Evolutionary conservation across 257 asterid species (phyloP).

Genomic region (Scutellaria baicalensis): DNA sequence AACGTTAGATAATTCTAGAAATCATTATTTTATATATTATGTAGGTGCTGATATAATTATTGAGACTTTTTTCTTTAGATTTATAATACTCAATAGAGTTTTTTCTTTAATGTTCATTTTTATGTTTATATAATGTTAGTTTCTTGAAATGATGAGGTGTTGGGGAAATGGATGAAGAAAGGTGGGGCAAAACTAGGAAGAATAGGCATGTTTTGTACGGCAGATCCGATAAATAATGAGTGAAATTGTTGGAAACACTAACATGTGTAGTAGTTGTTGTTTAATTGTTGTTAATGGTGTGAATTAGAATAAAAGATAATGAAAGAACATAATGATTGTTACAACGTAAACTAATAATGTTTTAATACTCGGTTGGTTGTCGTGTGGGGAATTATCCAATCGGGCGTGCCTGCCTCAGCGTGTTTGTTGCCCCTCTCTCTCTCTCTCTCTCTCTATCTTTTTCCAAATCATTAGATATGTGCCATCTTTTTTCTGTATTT

Average conservation of each 20-base stretch:
- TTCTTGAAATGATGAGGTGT: conserved; percentile 12
- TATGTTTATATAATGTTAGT: no score
- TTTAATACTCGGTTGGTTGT: no score
- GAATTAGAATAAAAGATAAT: conserved; percentile 1
- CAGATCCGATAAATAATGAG: conserved; percentile 14
- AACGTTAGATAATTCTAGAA: no score
- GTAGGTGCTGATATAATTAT: no score
- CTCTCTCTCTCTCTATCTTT: not conserved
- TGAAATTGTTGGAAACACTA: conserved; percentile 21
- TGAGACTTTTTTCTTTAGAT: no score
- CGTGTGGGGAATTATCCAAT: not conserved
- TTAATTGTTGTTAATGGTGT: not conserved
- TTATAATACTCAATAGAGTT: no score
- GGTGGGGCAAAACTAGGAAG: conserved; percentile 19
- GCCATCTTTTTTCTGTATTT: not conserved
- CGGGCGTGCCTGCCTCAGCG: conserved; percentile 35
- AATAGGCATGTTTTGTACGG: conserved; percentile 26
- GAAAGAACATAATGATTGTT: conserved; percentile 26
- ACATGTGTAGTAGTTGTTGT: not conserved
- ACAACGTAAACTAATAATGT: not conserved
- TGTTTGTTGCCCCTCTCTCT: conserved; percentile 11
- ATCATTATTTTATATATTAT: no score
- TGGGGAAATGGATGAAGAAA: not conserved
- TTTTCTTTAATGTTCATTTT: no score
- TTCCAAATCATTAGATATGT: not conserved